Base-by-base conservation (phyloP, 2,329 filamentous ascomycete species). In the Myriosclerotinia scirpicola region DNA sequence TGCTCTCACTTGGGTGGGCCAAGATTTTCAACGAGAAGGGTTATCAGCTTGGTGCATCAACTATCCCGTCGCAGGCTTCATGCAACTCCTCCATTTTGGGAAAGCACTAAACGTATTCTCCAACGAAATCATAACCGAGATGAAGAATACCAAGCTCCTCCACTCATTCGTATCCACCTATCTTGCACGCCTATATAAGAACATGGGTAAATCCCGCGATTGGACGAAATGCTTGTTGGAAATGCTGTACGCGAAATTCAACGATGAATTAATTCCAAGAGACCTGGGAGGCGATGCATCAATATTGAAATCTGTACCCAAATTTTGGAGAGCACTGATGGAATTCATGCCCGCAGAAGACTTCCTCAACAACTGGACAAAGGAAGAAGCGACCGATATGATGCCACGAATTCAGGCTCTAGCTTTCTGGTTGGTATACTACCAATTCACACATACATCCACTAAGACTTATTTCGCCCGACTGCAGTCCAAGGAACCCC, bases 331-430 rank as follows among this genome's bases (percentile, higher is more conserved):
- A 3, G 9, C 1, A n/a, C 1, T 46, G 17, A 46, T 22, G 26
- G 11, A 46, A 22, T 36, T 59, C 7, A 59, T 59, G 42, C 40
- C 40, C 2, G 40, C 26, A 14, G 40, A 59, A n/a, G 40, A 46
- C 40, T 59, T 59, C 12, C 3, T 36, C 4, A 46, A 46, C 3
- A 30, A 8, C 1, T 46, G 40, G 42, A 46, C 40, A n/a, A 17
- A 38, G 7, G 30, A 60, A 60, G 42, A 48, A 22, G n/a, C 15
- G 9, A 22, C 12, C n/a, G n/a, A 48, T 1, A 60, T 60, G 30
- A 60, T 60, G 30, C n/a, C 56, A 2, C 42, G 56, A 22, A 60
- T 60, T 15, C 56, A 60, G 17, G 20, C 36, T 15, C 44, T 60
- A 15, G 30, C 42, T 22, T 60, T 60, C 30, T 60, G 56, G 42